These are phyloP conservation scores for Mycena pura DNA, from an alignment of 768 basidiomycete species.

Conservation along the genomic window DNA sequence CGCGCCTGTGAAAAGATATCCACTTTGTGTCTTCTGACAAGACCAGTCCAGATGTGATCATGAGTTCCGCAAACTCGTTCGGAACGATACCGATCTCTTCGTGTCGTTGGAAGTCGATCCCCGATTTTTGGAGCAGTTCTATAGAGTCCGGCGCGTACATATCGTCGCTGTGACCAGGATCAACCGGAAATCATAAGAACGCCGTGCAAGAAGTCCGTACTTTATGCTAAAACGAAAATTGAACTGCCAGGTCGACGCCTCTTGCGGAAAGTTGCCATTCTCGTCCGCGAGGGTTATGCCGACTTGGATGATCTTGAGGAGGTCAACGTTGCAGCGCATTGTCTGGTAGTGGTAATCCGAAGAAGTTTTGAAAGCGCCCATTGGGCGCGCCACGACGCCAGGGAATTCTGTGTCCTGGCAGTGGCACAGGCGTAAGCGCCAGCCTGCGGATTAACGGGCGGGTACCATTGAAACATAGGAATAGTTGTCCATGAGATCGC, in stretches of 20 bases:
- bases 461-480: conserved; percentile 92
- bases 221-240: conserved; percentile 93
- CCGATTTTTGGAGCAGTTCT: conserved; percentile 92
- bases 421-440: conserved; percentile 35
- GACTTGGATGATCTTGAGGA: conserved; percentile 96
- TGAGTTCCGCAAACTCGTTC: conserved; percentile 94
- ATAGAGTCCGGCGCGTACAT: conserved; percentile 99
- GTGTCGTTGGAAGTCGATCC: conserved; percentile 94
- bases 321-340: conserved; percentile 98
- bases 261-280: conserved; percentile 89
- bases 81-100: conserved; percentile 91
- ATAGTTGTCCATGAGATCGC: conserved; percentile 87
- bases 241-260: conserved; percentile 97
- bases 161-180: conserved; percentile 74
- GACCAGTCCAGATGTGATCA: conserved; percentile 96
- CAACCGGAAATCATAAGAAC: not conserved
- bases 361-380: conserved; percentile 94
- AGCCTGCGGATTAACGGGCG: conserved; percentile 29
- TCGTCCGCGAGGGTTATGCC: conserved; percentile 95
- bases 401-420: conserved; percentile 99
- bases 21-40: conserved; percentile 88
- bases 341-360: conserved; percentile 99
- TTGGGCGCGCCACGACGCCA: conserved; percentile 96
- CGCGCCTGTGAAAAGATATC: conserved; percentile 98
- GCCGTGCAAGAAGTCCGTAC: conserved; percentile 49